Percentiles rank a stretch among this genome's conserved stretches.
phyloP scores from a whole-genome alignment of 1,139 yeast genomes.

The Eremothecium coryli region DNA sequence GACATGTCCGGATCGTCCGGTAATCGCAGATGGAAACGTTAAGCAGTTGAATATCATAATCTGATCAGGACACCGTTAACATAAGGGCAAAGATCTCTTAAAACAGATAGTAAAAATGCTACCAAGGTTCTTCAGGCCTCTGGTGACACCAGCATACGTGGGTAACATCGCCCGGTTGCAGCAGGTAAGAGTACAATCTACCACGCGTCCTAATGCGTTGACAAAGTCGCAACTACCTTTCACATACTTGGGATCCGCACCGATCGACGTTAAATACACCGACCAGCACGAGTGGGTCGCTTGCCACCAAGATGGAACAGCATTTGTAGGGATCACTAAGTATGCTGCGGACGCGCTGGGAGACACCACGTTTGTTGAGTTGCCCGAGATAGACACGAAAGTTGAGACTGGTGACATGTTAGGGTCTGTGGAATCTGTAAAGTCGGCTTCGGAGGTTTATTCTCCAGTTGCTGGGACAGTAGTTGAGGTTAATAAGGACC shows the following conservation, averaged over 20 bases:
- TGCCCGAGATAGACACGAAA: slow-evolving; percentile 65
- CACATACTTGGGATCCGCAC: slow-evolving; percentile 26
- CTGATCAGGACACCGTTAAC: too few relatives aligned
- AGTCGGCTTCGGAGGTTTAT: slow-evolving; percentile 88
- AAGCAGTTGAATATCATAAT: too few relatives aligned
- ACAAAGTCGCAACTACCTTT: slow-evolving; percentile 27
- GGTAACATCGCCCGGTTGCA: too few relatives aligned
- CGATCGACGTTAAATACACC: slow-evolving; percentile 52
- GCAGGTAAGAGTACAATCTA: slow-evolving; percentile 13
- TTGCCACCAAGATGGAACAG: slow-evolving; percentile 67
- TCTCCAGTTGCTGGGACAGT: slow-evolving; percentile 78
- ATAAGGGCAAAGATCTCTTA: too few relatives aligned
- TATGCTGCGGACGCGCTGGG: slow-evolving; percentile 98
- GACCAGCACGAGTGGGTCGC: slow-evolving; percentile 96
- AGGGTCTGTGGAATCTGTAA: slow-evolving; percentile 92
- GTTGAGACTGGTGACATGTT: slow-evolving; percentile 71
- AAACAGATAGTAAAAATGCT: too few relatives aligned
- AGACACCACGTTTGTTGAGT: slow-evolving; percentile 89
- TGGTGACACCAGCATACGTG: too few relatives aligned
- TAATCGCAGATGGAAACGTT: too few relatives aligned
- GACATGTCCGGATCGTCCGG: too few relatives aligned
- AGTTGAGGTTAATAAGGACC: slow-evolving; percentile 55
- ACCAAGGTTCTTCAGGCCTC: too few relatives aligned
- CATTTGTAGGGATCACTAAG: slow-evolving; percentile 84
- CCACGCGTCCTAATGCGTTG: slow-evolving; percentile 18